phyloP scores from a whole-genome alignment of 352 stramenopile genomes.

The Pythium aphanidermatum region DNA sequence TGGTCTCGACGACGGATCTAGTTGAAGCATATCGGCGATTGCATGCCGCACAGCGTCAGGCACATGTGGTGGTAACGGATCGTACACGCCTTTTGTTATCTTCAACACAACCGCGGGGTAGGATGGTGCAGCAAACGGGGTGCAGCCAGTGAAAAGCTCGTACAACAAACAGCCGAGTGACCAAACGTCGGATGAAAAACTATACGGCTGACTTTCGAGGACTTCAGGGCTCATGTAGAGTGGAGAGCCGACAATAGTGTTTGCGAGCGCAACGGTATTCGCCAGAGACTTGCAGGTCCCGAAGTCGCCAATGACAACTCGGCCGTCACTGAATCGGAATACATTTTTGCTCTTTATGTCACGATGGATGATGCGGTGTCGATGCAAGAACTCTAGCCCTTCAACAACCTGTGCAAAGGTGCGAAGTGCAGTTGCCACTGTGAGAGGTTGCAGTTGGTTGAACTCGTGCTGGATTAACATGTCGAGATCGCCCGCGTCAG shows the following conservation, averaged over 20 bases:
- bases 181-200: conserved; percentile 65
- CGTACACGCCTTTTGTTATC: conserved; percentile 33
- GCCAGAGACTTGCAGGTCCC: conserved; percentile 46
- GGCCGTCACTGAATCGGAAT: conserved; percentile 77
- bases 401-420: conserved; percentile 66
- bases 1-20: conserved; percentile 8
- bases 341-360: conserved; percentile 87
- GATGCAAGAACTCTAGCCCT: conserved; percentile 79
- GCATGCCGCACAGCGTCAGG: conserved; percentile 17
- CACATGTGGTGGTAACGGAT: conserved; percentile 16
- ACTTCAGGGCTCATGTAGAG: conserved; percentile 79
- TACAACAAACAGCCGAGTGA: conserved; percentile 80
- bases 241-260: conserved; percentile 56
- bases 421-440: conserved; percentile 13
- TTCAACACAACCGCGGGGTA: conserved; percentile 44
- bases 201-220: conserved; percentile 48
- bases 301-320: conserved; percentile 77
- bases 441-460: neutral
- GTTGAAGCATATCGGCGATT: conserved; percentile 23
- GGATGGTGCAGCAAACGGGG: conserved; percentile 54
- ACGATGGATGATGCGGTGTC: conserved; percentile 56
- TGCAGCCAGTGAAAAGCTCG: conserved; percentile 40
- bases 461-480: conserved; percentile 18
- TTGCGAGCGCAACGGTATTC: conserved; percentile 18
- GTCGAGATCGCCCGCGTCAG: conserved; percentile 54